Percentiles rank a stretch among this genome's conserved stretches.
phyloP scores from a whole-genome alignment of 2,329 filamentous ascomycete species.

The Fusarium xyrophilum region DNA sequence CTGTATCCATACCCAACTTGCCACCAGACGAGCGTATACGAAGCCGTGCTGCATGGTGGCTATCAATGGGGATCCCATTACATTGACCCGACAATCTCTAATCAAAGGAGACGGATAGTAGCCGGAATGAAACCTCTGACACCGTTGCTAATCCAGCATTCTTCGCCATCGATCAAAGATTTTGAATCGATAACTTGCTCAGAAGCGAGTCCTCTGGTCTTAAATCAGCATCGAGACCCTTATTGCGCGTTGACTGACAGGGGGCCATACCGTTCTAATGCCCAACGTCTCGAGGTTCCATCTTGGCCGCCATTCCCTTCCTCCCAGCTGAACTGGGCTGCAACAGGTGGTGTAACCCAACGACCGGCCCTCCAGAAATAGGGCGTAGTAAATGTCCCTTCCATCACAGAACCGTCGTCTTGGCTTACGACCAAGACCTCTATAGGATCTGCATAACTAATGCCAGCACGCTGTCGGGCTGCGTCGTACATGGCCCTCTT shows the following conservation, averaged over 20 bases:
- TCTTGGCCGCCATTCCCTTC: slow-evolving; percentile 76
- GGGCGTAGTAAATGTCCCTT: slow-evolving; percentile 81
- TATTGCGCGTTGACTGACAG: not conserved
- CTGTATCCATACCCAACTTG: slow-evolving; percentile 10
- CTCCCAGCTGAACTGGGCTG: slow-evolving; percentile 46
- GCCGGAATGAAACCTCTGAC: slow-evolving; percentile 77
- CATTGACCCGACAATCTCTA: not conserved
- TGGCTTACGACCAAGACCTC: slow-evolving; percentile 80
- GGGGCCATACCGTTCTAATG: slow-evolving; percentile 67
- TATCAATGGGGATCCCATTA: not conserved
- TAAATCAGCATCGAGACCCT: not conserved
- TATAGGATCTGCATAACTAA: slow-evolving; percentile 58
- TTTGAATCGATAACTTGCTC: slow-evolving; percentile 68
- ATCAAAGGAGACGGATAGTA: slow-evolving; percentile 43
- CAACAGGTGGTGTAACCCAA: slow-evolving; percentile 84
- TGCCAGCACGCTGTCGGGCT: slow-evolving; percentile 68
- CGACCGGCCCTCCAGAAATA: slow-evolving; percentile 76
- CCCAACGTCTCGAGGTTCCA: slow-evolving; percentile 84
- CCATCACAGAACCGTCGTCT: slow-evolving; percentile 72
- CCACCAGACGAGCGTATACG: not conserved
- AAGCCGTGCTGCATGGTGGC: not conserved
- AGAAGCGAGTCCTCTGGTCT: slow-evolving; percentile 63
- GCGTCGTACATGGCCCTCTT: slow-evolving; percentile 73
- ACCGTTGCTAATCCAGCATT: slow-evolving; percentile 89
- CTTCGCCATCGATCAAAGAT: slow-evolving; percentile 73